Percentiles rank a stretch among this genome's conserved stretches.
These are phyloP conservation scores for Gremmenia infestans DNA, from an alignment of 2,329 filamentous ascomycete genomes.

Conservation along the genomic window DNA sequence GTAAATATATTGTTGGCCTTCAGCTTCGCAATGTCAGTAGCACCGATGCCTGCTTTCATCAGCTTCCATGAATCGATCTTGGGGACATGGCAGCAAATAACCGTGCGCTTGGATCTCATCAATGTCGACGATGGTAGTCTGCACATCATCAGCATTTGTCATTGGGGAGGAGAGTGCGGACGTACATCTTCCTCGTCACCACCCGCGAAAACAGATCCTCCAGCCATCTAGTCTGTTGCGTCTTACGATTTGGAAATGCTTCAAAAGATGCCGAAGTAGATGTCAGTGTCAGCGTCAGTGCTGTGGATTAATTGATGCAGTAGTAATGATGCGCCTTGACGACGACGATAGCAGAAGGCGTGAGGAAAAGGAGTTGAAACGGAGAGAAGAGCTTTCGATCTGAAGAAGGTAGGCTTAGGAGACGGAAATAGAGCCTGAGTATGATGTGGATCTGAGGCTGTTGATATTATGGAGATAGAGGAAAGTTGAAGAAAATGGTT, in stretches of 20 bases:
- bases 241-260: not conserved
- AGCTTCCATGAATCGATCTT: constrained; percentile 3
- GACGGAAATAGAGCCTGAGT: no score
- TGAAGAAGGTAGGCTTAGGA: no score
- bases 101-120: constrained; percentile 62
- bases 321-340: not conserved
- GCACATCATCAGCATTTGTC: not conserved
- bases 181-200: constrained; percentile 16
- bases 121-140: constrained; percentile 53
- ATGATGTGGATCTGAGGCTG: no score
- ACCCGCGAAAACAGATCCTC: constrained; percentile 11
- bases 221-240: constrained; percentile 6
- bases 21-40: constrained; percentile 60
- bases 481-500: no score
- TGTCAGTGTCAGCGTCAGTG: not conserved
- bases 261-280: not conserved
- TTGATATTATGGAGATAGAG: no score
- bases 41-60: constrained; percentile 48
- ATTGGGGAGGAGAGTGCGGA: not conserved
- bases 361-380: not conserved
- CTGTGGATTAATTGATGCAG: constrained; percentile 1
- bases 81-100: constrained; percentile 23
- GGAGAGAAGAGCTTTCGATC: no score
- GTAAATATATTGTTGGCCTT: constrained; percentile 60
- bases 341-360: not conserved